Evolutionary conservation across 2,329 filamentous ascomycete species (phyloP), one percentile per base, ranked within the genome.

Genomic region (Aspergillus ustus): DNA sequence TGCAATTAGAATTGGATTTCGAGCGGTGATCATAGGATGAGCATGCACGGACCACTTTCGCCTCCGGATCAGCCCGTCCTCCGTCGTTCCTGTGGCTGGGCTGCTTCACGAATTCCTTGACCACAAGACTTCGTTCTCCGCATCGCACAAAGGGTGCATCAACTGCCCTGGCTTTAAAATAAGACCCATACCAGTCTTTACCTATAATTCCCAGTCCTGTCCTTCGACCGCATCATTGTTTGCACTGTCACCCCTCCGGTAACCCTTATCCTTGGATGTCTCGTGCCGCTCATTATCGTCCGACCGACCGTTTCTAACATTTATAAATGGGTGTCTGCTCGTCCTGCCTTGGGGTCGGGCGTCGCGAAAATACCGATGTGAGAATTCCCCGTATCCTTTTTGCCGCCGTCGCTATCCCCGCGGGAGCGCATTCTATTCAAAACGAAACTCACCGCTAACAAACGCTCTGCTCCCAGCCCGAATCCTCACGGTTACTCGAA

Each of bases 401-500:
- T 7, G 17, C 15, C 44, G 17, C 34, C 15, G 11, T 40, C 9
- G 22, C 34, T 13, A 22, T 54, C 37, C 20, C 44, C 20, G 51
- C 11, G 7, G 13, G 8, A 15, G 13, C 34, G 11, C 34, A 40
- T 13, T 3, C 34, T 25, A 22, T 9, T n/a, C 50, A 15, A 17
- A 7, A n/a, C 17, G 20, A 25, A 54, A 3, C 15, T 19, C 22
- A 4, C 20, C n/a, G 31, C 59, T 46, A 52, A 61, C 46, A 55
- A 15, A 25, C 40, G 53, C 22, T 61, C 60, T 62, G 46, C 17
- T 28, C 31, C 49, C 49, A 77, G 73, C 71, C 77, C 43, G 79
- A 81, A 65, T 78, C 79, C 50, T 75, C 79, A 17, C 78, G 78
- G 31, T 71, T 81, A 8, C 74, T 81, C 45, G 77, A 80, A 25